Percentiles rank a stretch among this genome's conserved stretches.
These are phyloP conservation scores for Xylaria polymorpha DNA, from an alignment of 2,329 filamentous ascomycete genomes.

Conservation along the genomic window DNA sequence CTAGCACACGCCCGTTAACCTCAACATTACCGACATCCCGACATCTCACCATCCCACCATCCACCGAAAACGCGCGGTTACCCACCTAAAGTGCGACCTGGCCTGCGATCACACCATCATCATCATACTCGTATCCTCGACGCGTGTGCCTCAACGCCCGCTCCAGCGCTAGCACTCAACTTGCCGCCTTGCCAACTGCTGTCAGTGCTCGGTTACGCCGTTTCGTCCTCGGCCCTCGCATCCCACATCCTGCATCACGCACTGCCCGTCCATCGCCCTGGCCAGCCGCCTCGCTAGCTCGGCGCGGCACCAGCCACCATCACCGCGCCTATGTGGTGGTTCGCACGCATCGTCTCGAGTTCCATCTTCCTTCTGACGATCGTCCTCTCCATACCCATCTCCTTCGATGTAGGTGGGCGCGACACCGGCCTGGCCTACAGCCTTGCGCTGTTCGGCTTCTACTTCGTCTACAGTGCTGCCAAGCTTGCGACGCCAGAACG, in stretches of 20 bases:
- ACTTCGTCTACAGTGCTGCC: conserved; percentile 85
- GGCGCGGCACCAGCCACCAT: conserved; percentile 53
- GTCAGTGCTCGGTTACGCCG: conserved; percentile 16
- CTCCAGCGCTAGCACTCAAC: neutral
- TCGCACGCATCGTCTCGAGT: conserved; percentile 83
- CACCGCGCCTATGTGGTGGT: conserved; percentile 78
- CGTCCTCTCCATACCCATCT: conserved; percentile 93
- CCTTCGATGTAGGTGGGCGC: conserved; percentile 96
- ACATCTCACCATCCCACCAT: conserved; percentile 16
- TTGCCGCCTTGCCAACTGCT: conserved; percentile 19
- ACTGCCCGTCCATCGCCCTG: conserved; percentile 39
- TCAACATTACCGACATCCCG: conserved; percentile 1
- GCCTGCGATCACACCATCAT: conserved; percentile 18
- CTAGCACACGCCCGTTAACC: neutral
- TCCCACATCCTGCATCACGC: neutral
- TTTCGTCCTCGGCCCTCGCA: neutral
- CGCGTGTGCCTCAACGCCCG: conserved; percentile 16
- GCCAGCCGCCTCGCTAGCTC: conserved; percentile 49
- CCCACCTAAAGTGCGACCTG: conserved; percentile 21
- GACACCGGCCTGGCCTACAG: conserved; percentile 96
- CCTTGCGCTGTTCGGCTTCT: conserved; percentile 87
- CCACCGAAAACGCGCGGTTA: conserved; percentile 18
- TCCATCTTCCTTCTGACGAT: conserved; percentile 89
- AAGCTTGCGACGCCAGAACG: conserved; percentile 83
- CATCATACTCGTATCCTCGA: conserved; percentile 1